A percentile compares a stretch with the other conserved stretches of the same genome.
Conservation (phyloP, 345 rosid genomes). For the Excoecaria agallocha region DNA sequence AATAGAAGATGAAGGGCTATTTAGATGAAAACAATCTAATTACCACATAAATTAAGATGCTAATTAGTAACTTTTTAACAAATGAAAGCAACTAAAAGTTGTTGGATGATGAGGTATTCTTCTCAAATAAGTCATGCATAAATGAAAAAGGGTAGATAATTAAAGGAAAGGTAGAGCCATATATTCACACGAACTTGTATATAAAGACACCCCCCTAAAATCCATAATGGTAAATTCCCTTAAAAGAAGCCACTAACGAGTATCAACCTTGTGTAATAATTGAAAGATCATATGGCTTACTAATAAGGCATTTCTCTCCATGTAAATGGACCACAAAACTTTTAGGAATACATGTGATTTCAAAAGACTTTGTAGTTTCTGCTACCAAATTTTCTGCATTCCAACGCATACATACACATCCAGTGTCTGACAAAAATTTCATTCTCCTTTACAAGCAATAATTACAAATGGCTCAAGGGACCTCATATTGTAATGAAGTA, state of each 20-base stretch:
- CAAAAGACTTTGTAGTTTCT: too few species aligned
- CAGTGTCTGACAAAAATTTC: too few species aligned
- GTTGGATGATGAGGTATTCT: neutral
- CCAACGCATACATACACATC: neutral
- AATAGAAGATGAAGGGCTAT: neutral
- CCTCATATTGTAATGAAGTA: too few species aligned
- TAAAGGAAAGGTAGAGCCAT: neutral
- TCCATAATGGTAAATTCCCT: neutral
- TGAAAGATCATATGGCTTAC: neutral
- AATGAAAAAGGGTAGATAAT: neutral
- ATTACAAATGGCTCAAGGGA: neutral
- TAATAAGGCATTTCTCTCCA: too few species aligned
- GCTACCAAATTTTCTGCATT: neutral
- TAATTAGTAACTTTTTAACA: neutral
- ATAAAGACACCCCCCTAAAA: neutral
- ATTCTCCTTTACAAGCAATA: neutral
- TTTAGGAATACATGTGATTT: too few species aligned
- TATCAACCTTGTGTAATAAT: neutral
- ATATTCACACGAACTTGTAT: neutral
- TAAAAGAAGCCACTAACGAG: neutral
- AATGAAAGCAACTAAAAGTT: neutral
- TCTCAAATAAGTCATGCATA: neutral
- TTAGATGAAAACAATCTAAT: neutral
- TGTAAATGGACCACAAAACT: too few species aligned
- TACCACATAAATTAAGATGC: neutral